Base-by-base conservation (phyloP, 495 filamentous ascomycete genomes). In the Penicillium robsamsonii region DNA sequence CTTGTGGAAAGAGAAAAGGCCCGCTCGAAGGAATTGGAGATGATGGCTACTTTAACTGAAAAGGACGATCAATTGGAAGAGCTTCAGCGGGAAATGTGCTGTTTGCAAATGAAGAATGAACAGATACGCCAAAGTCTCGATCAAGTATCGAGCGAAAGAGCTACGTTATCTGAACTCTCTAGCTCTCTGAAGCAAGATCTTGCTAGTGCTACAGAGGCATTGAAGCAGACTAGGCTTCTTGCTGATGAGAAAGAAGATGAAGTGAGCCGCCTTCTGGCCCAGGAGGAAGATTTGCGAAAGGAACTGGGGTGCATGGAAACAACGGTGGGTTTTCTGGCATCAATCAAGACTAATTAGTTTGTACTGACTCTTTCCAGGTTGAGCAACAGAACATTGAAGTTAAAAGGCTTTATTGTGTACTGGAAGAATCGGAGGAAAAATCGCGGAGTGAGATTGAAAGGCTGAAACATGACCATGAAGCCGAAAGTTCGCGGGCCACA, bases 11-110 rank as follows among this genome's bases (percentile, higher is more conserved):
- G 59, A 38, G 71, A 77, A 50, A 64, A 53, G 4, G 59, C 67
- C 20, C 72, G 76, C 15, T 67, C 64, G 17, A 70, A 64, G 55
- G 76, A 79, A 33, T 58, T 80, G 5, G 75, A 73, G 25, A 57
- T 77, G 7, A 67, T 79, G 38, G 77, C 79, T 38, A 75, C 70
- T 18, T 43, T 70, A n/a, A 74, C 74, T 0, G 76, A 70, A 20
- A 79, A 72, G 48, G 79, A 81, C 18, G 75, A 80, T 55, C 61
- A 66, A 5, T 49, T 80, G 4, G 76, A 80, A 30, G 70, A 68
- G 37, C 50, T 74, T 3, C 68, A 75, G 11, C 60, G 60, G 35
- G 44, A 71, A 12, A 11, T 73, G 22, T 47, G 55, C 12, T 38
- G 47, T 11, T 54, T 67, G 18, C 56, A 50, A 40, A 55, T 55